A percentile compares a stretch with the other conserved stretches of the same genome.
Evolutionary conservation across 169 alveolate species (phyloP).

Genomic region (Cryptosporidium canis): DNA sequence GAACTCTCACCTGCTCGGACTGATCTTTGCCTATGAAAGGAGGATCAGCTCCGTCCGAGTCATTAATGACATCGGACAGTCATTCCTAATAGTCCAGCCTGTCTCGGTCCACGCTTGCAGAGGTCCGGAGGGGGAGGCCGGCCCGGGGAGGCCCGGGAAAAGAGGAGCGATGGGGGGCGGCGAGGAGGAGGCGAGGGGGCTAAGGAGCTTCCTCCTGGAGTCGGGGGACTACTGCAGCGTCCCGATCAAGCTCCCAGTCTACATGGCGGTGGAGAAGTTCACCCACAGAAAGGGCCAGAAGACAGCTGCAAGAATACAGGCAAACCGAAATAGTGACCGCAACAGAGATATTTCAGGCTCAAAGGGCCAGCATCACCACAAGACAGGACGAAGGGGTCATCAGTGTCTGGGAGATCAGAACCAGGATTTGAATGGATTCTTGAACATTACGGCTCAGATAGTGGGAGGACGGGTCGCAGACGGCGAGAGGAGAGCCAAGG

Average conservation of each 20-base stretch:
- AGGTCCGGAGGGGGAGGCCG: background rate
- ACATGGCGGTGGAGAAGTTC: conserved; percentile 66
- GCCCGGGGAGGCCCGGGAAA: background rate
- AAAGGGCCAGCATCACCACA: background rate
- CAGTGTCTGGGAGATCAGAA: background rate
- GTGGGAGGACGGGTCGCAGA: background rate
- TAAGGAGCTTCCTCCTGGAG: background rate
- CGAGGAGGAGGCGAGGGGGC: conserved; percentile 16
- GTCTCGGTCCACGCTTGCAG: background rate
- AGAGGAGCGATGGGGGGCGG: background rate
- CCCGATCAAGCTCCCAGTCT: conserved; percentile 41
- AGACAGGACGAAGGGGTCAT: background rate
- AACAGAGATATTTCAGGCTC: background rate
- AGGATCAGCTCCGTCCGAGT: conserved; percentile 26
- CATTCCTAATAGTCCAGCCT: conserved; percentile 43
- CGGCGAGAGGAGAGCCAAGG: background rate
- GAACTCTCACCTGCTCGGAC: conserved; percentile 46
- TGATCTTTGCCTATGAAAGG: conserved; percentile 42
- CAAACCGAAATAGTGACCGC: conserved; percentile 40
- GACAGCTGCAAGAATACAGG: conserved; percentile 68
- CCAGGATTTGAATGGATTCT: conserved; percentile 22
- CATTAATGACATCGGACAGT: conserved; percentile 61
- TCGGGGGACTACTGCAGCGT: conserved; percentile 51
- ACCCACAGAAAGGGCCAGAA: conserved; percentile 71
- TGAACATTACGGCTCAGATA: background rate